Base-by-base conservation (phyloP, 805 yeast species). In the Jamesozyma jinghongensis region DNA sequence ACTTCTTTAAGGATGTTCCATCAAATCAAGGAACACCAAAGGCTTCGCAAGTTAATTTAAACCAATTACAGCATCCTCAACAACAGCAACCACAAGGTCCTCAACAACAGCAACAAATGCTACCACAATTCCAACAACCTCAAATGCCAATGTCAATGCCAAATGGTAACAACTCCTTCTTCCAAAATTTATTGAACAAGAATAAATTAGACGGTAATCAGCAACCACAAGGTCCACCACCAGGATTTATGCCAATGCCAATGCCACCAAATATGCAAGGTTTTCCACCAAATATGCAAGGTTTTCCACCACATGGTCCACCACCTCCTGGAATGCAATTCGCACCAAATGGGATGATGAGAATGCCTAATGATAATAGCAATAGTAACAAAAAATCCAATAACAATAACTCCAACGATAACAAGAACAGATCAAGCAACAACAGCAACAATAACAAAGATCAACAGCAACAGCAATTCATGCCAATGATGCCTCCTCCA, bases 171-270 rank as follows among this genome's bases (percentile, higher is more conserved):
- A 49, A 46, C 35, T 40, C 50, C n/a, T 59, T 59, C 38, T 59
- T 59, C 44, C 62, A 57, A 41, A 54, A 52, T 17, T 42, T 59
- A 29, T 47, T 59, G 27, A 57, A 54, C 32, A 59, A 51, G 39
- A 57, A 54, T 33, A 58, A 59, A 38, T 19, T 30, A 14, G 43
- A 39, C 11, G 33, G 16, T 19, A 35, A 40, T 32, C n/a, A 18
- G 10, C 16, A 13, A 17, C 12, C 33, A n/a, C 28, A 34, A 30
- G 18, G 18, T 26, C 19, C 29, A 14, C 36, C 39, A n/a, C 34
- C 38, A 5, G 43, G 39, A 35, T 6, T 6, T 31, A 31, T 31
- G 33, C 33, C 18, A 14, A 14, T 16, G 19, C 46, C 46, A 17
- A 43, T 42, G 32, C 43, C 43, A 3, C 39, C 41, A 10, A 27